These are phyloP conservation scores for Penicillium lagena DNA, from an alignment of 495 filamentous ascomycete genomes.

Conservation along the genomic window DNA sequence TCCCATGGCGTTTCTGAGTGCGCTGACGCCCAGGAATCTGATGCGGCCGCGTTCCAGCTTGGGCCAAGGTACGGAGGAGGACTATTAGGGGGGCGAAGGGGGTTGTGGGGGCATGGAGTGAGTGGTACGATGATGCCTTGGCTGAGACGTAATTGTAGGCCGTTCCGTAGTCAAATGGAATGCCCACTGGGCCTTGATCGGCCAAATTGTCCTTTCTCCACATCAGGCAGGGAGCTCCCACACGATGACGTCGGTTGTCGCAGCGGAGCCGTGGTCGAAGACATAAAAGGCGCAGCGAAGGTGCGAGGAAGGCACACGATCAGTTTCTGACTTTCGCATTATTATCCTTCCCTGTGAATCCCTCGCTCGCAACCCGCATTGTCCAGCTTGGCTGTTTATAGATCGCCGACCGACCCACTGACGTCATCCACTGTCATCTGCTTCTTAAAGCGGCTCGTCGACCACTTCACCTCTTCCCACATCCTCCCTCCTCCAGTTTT, in stretches of 20 bases:
- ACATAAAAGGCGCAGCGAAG: background rate
- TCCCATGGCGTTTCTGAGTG: slow-evolving; percentile 11
- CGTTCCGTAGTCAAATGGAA: slow-evolving; percentile 2
- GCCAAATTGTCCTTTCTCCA: background rate
- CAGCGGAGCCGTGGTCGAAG: too few relatives aligned
- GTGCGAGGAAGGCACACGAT: background rate
- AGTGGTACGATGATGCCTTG: slow-evolving; percentile 3
- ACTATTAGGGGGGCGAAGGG: slow-evolving; percentile 43
- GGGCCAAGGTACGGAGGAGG: slow-evolving; percentile 54
- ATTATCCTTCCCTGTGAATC: too few relatives aligned
- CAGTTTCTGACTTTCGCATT: too few relatives aligned
- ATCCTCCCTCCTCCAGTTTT: background rate
- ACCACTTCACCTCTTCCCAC: too few relatives aligned
- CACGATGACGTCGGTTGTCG: background rate
- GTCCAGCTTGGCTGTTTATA: background rate
- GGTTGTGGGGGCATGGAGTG: background rate
- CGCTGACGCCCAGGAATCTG: slow-evolving; percentile 13
- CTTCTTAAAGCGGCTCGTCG: slow-evolving; percentile 8
- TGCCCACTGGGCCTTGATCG: slow-evolving; percentile 2
- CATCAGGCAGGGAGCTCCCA: background rate
- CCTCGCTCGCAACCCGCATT: too few relatives aligned
- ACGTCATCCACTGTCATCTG: slow-evolving; percentile 38
- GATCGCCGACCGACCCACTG: slow-evolving; percentile 6
- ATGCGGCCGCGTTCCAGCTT: slow-evolving; percentile 52
- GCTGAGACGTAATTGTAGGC: slow-evolving; percentile 7